Conservation (phyloP, 106 monocot species). For the Allium sativum region DNA sequence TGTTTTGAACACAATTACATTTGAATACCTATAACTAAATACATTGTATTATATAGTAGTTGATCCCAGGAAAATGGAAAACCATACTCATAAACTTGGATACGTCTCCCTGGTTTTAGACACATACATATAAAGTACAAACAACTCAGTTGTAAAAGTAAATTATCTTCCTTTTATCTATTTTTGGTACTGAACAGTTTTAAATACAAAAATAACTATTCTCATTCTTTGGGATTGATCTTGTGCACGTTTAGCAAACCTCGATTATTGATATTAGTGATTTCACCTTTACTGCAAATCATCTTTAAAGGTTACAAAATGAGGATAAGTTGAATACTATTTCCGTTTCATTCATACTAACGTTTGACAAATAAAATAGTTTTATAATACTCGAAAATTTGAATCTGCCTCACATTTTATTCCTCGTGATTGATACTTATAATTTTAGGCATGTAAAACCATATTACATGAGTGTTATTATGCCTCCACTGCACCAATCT, state of each 20-base stretch:
- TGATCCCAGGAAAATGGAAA: conserved; percentile 23
- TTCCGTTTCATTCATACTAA: too few species aligned
- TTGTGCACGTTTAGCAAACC: conserved; percentile 58
- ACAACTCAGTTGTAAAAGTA: background rate
- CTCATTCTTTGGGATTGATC: conserved; percentile 68
- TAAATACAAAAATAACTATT: background rate
- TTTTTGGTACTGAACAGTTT: background rate
- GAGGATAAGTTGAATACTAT: too few species aligned
- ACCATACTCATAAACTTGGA: conserved; percentile 21
- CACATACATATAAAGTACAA: background rate
- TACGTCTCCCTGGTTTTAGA: conserved; percentile 20
- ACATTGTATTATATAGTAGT: conserved; percentile 60
- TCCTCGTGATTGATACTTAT: too few species aligned
- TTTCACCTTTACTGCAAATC: too few species aligned
- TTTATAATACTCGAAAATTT: too few species aligned
- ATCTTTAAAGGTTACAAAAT: too few species aligned
- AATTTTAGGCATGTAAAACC: too few species aligned
- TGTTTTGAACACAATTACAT: conserved; percentile 11
- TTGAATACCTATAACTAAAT: conserved; percentile 49
- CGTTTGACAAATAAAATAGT: too few species aligned
- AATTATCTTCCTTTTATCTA: background rate
- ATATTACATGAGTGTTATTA: too few species aligned
- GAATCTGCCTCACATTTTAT: too few species aligned
- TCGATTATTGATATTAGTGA: too few species aligned
- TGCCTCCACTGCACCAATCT: too few species aligned